Base-by-base conservation (phyloP, 148 eudicot genomes). In the Chenopodium formosanum region DNA sequence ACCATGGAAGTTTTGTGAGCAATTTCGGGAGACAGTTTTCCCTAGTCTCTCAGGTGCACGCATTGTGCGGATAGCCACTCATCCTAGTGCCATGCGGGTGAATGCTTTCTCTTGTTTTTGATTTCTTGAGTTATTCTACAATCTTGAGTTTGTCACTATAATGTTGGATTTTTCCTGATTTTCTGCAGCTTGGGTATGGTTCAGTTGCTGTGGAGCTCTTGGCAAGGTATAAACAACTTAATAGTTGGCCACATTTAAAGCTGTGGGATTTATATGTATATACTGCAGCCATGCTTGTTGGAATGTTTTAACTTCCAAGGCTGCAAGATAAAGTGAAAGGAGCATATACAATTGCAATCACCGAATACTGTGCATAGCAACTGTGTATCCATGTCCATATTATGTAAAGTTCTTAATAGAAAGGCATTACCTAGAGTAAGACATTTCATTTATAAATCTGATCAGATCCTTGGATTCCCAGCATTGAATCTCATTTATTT, bases 11-110 rank as follows among this genome's bases (percentile, higher is more conserved):
- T 92, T 92, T 79, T 92, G 93, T 75, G 90, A 94, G 79, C 94
- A 96, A 84, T 96, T 90, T 82, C 80, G 81, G 52, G 94, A 96
- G 80, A 88, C 91, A 58, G 89, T 75, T 70, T 96, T 96, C 70
- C 99, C 98, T 16, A 90, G 88, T 77, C 98, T 94, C 81, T 94
- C 99, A 66, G 99, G 99, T 80, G 99, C 92, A 70, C 97, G 99
- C 34, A 88, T 96, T 83, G 99, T 96, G 31, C 94, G 99, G 74
- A 94, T 96, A 73, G 99, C 99, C 73, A 92, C 99, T 70, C 99
- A 96, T 88, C 99, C 99, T 77, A 89, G 89, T 90, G 99, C 98
- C 86, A 96, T 94, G 97, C 86, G 91, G 97, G 98, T 95, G 86
- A 79, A 13, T 79, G 27, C 37, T 23, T 70, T 60, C 70, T 65